A percentile compares a stretch with the other conserved stretches of the same genome.
phyloP scores from a whole-genome alignment of 352 stramenopile genomes.

The Elongisporangium prolatum region DNA sequence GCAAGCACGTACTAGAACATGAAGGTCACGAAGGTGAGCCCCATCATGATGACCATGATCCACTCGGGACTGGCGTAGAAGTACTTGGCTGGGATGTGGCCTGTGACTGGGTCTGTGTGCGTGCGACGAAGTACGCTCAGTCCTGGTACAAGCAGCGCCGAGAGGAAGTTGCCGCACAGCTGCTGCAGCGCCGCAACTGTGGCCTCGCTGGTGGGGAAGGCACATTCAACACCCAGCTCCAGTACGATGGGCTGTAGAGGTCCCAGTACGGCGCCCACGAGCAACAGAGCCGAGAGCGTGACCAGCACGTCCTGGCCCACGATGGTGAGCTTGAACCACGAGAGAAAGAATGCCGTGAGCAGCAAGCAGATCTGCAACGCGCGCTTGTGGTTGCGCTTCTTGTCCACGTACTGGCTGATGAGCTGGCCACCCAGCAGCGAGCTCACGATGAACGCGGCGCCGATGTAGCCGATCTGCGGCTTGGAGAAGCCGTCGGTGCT shows the following conservation, averaged over 20 bases:
- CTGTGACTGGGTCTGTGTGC: conserved; percentile 18
- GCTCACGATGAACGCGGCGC: conserved; percentile 65
- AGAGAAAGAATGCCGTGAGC: conserved; percentile 34
- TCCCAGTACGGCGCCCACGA: conserved; percentile 46
- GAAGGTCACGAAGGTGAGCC: conserved; percentile 40
- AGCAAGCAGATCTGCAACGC: conserved; percentile 52
- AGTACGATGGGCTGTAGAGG: conserved; percentile 67
- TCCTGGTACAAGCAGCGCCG: conserved; percentile 47
- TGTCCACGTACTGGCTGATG: conserved; percentile 64
- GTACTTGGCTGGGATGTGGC: conserved; percentile 23
- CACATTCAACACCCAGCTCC: conserved; percentile 67
- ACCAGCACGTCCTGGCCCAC: conserved; percentile 24
- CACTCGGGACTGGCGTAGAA: conserved; percentile 52
- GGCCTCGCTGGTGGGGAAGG: conserved; percentile 68
- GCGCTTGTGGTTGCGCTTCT: conserved; percentile 47
- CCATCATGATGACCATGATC: conserved; percentile 39
- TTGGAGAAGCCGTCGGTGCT: conserved; percentile 58
- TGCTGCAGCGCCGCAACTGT: conserved; percentile 73
- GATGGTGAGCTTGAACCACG: conserved; percentile 41
- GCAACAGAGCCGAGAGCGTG: conserved; percentile 41
- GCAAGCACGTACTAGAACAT: conserved; percentile 42
- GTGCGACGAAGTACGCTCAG: conserved; percentile 39
- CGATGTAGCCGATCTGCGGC: conserved; percentile 55
- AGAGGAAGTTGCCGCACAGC: conserved; percentile 75
- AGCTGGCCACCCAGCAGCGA: conserved; percentile 63